These are phyloP conservation scores for Salix exigua DNA, from an alignment of 345 rosid genomes.

Conservation along the genomic window DNA sequence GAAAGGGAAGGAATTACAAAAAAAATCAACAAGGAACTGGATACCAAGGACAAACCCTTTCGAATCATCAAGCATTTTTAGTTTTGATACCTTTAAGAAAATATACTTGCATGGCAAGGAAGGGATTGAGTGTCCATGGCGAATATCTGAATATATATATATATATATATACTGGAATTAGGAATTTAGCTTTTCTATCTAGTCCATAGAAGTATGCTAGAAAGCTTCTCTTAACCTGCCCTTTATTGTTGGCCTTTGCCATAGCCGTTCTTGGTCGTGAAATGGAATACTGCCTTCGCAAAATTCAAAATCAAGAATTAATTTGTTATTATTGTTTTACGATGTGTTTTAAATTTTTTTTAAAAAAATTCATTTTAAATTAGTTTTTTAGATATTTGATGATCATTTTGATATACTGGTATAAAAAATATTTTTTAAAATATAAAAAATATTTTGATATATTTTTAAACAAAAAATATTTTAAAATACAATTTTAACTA, in stretches of 20 bases:
- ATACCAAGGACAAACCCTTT: constrained; percentile 20
- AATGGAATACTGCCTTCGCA: background rate
- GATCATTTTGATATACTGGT: too few relatives aligned
- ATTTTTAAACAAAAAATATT: too few relatives aligned
- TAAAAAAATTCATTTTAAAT: too few relatives aligned
- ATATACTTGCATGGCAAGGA: background rate
- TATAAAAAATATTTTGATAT: too few relatives aligned
- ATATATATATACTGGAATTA: background rate
- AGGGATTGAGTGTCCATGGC: constrained; percentile 12
- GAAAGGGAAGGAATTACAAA: constrained; percentile 18
- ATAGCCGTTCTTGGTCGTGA: background rate
- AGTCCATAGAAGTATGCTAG: background rate
- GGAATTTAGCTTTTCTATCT: background rate
- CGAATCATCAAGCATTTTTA: background rate
- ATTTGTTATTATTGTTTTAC: too few relatives aligned
- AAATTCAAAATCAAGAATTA: too few relatives aligned
- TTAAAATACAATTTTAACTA: too few relatives aligned
- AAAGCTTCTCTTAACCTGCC: background rate
- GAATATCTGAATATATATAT: background rate
- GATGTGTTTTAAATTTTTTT: too few relatives aligned
- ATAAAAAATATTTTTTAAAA: too few relatives aligned
- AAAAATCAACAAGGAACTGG: constrained; percentile 18
- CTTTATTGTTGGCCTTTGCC: background rate
- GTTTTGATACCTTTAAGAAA: background rate
- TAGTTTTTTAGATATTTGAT: too few relatives aligned